Evolutionary conservation across 2,329 filamentous ascomycete species (phyloP), one percentile per base, ranked within the genome.

Genomic region (Penicillium italicum): DNA sequence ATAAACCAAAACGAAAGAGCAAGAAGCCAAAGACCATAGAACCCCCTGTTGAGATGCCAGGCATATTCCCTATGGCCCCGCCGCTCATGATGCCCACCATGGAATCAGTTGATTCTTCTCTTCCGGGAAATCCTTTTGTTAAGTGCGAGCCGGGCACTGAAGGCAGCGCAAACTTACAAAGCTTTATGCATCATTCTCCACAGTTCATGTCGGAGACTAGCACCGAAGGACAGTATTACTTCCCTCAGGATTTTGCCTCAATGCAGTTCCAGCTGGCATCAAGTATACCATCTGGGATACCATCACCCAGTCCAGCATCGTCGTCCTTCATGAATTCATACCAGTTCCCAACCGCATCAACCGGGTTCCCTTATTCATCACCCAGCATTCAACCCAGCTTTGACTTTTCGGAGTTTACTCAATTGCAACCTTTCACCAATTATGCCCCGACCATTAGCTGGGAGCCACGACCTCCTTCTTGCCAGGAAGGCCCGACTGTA

Each of bases 1-100:
- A 26, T 62, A 56, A 62, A 58, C 16, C 47, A 40, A 74, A 70
- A 46, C 72, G 70, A 45, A 48, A 59, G 10, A 26, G 56, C 10
- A 63, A 60, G 26, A 70, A 67, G 40, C 28, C 34, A 2, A 44
- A 62, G 28, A 64, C 67, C 30, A 43, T 53, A 2, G 50, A 59
- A 2, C 47, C 56, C 2, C 58, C 57, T 28, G 55, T 58, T 43
- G 37, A 56, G 62, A 66, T 55, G 30, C 58, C 34, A 49, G 53
- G 37, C 5, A 18, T 12, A 3, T 58, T 22, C 31, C 51, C 43
- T 57, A 63, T 45, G 60, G 50, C 9, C 18, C 48, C 10, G 14
- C 33, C 31, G 20, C 58, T 7, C 26, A 42, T n/a, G 37, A 56
- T 51, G 37, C 60, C 44, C 22, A 58, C 52, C 20, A 18, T 47